Percentiles rank a stretch among this genome's conserved stretches.
Conservation (phyloP, 2,329 filamentous ascomycete genomes). For the Fusarium avenaceum region DNA sequence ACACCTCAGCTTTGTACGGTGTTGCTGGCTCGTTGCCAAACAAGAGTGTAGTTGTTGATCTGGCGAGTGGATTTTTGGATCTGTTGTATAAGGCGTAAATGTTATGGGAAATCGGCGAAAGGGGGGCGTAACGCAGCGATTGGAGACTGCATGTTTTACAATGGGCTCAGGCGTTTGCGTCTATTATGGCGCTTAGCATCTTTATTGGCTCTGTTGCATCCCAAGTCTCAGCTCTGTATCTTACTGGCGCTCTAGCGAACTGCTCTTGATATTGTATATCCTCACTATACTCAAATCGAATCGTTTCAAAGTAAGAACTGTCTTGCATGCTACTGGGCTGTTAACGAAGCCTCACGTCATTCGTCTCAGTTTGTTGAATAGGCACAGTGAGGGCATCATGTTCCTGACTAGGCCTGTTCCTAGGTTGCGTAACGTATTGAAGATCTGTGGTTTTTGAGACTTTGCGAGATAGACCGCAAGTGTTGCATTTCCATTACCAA, state of each 20-base stretch:
- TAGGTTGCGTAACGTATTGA: constrained; percentile 29
- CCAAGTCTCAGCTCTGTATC: neutral
- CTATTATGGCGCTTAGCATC: constrained; percentile 20
- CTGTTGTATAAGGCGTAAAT: constrained; percentile 86
- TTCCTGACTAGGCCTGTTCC: constrained; percentile 39
- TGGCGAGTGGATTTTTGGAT: constrained; percentile 93
- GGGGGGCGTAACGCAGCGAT: constrained; percentile 6
- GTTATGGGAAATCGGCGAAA: constrained; percentile 5
- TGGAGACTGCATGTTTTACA: constrained; percentile 15
- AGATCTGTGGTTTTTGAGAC: constrained; percentile 4
- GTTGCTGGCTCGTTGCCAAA: constrained; percentile 95
- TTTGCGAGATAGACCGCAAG: neutral
- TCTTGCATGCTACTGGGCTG: neutral
- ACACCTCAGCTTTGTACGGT: constrained; percentile 91
- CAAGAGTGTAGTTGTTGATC: constrained; percentile 91
- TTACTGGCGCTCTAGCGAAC: neutral
- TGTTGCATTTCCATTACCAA: neutral
- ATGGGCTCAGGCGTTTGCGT: constrained; percentile 31
- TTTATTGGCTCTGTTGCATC: constrained; percentile 1
- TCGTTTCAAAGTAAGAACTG: neutral
- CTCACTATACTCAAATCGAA: constrained; percentile 9
- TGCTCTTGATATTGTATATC: neutral
- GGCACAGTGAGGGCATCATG: constrained; percentile 9
- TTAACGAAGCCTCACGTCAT: constrained; percentile 8
- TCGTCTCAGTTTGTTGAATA: constrained; percentile 1